phyloP scores from a whole-genome alignment of 2,329 filamentous ascomycete genomes.

The Fusarium brevicatenulatum region DNA sequence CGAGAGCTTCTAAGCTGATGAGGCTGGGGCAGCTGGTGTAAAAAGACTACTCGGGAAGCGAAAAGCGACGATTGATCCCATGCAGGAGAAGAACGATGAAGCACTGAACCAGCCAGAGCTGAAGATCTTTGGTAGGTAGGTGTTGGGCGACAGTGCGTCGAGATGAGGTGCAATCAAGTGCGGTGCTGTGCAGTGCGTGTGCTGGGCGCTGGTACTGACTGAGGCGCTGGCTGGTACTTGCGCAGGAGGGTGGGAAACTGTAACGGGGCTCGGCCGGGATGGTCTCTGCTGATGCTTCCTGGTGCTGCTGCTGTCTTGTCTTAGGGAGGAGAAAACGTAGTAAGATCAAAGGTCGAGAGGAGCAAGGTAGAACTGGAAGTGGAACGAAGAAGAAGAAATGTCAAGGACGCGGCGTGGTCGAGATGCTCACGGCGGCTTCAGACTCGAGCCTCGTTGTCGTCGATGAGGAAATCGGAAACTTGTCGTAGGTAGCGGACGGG shows the following conservation, averaged over 20 bases:
- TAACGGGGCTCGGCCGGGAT: constrained; percentile 26
- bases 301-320: constrained; percentile 13
- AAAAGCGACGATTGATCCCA: constrained; percentile 39
- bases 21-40: constrained; percentile 22
- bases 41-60: constrained; percentile 25
- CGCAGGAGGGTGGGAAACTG: constrained; percentile 33
- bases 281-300: constrained; percentile 33
- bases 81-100: constrained; percentile 33
- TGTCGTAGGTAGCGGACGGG: constrained; percentile 23
- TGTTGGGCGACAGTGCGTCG: constrained; percentile 32
- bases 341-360: constrained; percentile 18
- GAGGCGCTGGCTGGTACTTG: constrained; percentile 36
- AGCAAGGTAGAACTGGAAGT: not conserved
- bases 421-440: constrained; percentile 37
- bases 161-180: constrained; percentile 17
- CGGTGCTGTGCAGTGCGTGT: constrained; percentile 19
- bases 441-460: constrained; percentile 41
- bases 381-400: constrained; percentile 12
- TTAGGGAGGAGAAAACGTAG: constrained; percentile 9
- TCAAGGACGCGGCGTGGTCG: constrained; percentile 36
- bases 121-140: constrained; percentile 37
- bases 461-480: constrained; percentile 36
- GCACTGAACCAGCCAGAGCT: constrained; percentile 48
- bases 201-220: constrained; percentile 35
- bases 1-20: constrained; percentile 29